Evolutionary conservation across 441 rosid species (phyloP), one percentile per base, ranked within the genome.

Genomic region (Melastoma candidum): DNA sequence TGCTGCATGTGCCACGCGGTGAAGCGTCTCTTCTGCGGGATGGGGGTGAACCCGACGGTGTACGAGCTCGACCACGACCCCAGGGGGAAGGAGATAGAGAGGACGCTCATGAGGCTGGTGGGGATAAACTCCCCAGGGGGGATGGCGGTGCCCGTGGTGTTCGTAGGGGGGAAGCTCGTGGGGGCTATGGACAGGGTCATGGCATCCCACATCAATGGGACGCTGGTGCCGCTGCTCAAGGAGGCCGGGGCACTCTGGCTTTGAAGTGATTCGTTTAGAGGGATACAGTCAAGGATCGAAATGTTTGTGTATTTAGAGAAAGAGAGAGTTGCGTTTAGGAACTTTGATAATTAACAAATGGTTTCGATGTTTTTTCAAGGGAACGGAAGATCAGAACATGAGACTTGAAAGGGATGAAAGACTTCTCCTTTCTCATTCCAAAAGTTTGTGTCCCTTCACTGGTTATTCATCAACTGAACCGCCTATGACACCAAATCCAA

Each of bases 181-280:
- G 89, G 89, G 0, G 60, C 78, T 54, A 82, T 80, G 82, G 89
- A 82, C 53, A 47, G 79, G 56, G 85, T 82, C 64, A 79, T 82
- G 85, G 81, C 74, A 7, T 73, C 76, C n/a, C 89, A 82, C 56
- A 82, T 82, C 53, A 82, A 77, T 58, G 89, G 89, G 39, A 57
- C 78, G 29, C 57, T 82, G 22, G 85, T 82, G 43, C 85, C 89
- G 26, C 83, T 82, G 12, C 85, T 82, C 44, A 82, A 82, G 69
- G 85, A 82, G 41, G 88, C 88, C 13, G 89, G 85, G 7, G 89
- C 89, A 46, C 85, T 82, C 7, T 82, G 89, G 89, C 89, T 82
- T 26, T 55, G 2, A 55, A 44, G 22, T 17, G 22, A 17, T 17
- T 17, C 22, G 22, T 17, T 17, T 17, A 0, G 22, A 17, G 22